A percentile compares a stretch with the other conserved stretches of the same genome.
Conservation (phyloP, 2,329 filamentous ascomycete genomes). For the Fusarium buharicum region DNA sequence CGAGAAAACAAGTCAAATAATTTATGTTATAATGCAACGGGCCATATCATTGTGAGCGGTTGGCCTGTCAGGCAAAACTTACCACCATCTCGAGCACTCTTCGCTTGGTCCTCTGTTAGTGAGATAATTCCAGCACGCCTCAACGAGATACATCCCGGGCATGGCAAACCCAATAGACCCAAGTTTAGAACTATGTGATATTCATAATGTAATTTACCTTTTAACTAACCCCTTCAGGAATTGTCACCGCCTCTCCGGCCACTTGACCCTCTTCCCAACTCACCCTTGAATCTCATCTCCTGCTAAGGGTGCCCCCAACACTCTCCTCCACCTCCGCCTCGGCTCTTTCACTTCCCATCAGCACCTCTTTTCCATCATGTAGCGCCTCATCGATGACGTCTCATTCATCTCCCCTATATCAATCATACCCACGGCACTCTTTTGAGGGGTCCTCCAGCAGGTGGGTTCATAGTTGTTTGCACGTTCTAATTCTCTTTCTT, state of each 20-base stretch:
- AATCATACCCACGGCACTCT: slow-evolving; percentile 44
- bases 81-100: no score
- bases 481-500: slow-evolving; percentile 47
- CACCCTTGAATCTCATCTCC: slow-evolving; percentile 12
- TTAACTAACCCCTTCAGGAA: slow-evolving; percentile 14
- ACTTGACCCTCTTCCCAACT: slow-evolving; percentile 10
- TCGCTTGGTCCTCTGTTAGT: no score
- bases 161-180: background rate
- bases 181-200: slow-evolving; percentile 22
- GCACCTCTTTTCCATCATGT: slow-evolving; percentile 3
- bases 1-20: no score
- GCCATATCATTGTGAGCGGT: no score
- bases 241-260: background rate
- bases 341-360: background rate
- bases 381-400: slow-evolving; percentile 3
- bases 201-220: slow-evolving; percentile 27
- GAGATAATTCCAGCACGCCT: background rate
- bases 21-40: no score
- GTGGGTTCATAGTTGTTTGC: slow-evolving; percentile 46
- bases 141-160: background rate
- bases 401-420: slow-evolving; percentile 27
- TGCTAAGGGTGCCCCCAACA: slow-evolving; percentile 9
- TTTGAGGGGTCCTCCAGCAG: slow-evolving; percentile 36
- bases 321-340: slow-evolving; percentile 1
- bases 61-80: no score